Conservation (phyloP, 176 grass and related monocot species). For the Carex cristatella region DNA sequence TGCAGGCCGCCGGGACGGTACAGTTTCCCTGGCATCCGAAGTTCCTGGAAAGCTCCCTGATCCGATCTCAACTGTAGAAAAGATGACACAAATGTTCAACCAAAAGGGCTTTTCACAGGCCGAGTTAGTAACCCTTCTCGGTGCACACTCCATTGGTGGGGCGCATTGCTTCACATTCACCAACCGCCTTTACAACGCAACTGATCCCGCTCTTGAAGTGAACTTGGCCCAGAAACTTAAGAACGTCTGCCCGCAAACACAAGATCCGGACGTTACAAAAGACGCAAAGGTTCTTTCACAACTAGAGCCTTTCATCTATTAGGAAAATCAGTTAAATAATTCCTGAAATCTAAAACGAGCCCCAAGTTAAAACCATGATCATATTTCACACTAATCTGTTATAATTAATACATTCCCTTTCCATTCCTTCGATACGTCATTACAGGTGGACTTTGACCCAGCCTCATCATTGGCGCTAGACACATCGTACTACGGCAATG, state of each 20-base stretch:
- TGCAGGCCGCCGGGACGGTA: conserved; percentile 42
- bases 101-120: conserved; percentile 26
- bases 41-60: conserved; percentile 34
- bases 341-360: background rate
- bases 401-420: conserved; percentile 9
- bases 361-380: background rate
- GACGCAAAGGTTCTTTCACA: conserved; percentile 16
- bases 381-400: background rate
- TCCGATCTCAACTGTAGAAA: conserved; percentile 33
- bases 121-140: conserved; percentile 44
- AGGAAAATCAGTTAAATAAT: background rate
- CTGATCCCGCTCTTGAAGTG: conserved; percentile 27
- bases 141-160: conserved; percentile 56
- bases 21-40: conserved; percentile 44
- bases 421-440: background rate
- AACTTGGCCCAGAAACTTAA: conserved; percentile 19
- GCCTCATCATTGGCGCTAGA: conserved; percentile 32
- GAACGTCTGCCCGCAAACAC: conserved; percentile 13
- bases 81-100: conserved; percentile 27
- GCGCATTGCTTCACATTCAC: conserved; percentile 54
- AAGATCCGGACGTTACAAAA: background rate
- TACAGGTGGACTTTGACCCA: conserved; percentile 35
- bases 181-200: background rate
- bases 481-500: conserved; percentile 30
- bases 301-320: background rate